These are phyloP conservation scores for Rhynchospora pubera DNA, from an alignment of 176 grass and related monocot species.

Conservation along the genomic window DNA sequence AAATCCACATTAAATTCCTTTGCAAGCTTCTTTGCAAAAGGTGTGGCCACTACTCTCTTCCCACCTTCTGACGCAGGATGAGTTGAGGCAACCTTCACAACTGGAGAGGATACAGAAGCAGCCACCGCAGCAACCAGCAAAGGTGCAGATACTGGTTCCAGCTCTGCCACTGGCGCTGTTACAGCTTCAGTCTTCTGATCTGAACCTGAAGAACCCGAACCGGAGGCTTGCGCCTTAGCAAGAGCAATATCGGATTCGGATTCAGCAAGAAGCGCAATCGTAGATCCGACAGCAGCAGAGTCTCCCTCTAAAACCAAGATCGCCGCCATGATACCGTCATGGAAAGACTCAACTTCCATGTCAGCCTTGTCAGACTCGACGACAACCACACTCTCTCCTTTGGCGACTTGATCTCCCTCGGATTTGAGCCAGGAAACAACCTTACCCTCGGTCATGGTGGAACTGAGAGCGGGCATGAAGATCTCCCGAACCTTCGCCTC, in stretches of 20 bases:
- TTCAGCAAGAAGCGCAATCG: slow-evolving; percentile 91
- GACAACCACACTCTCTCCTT: slow-evolving; percentile 91
- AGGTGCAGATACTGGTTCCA: slow-evolving; percentile 9
- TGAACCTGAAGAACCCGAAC: slow-evolving; percentile 21
- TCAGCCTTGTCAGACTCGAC: slow-evolving; percentile 99
- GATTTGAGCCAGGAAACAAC: slow-evolving; percentile 82
- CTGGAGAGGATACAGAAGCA: slow-evolving; percentile 19
- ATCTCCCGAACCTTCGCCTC: slow-evolving; percentile 98
- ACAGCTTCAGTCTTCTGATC: not conserved
- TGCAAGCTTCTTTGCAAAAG: slow-evolving; percentile 94
- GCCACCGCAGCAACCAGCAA: slow-evolving; percentile 12
- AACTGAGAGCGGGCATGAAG: slow-evolving; percentile 98
- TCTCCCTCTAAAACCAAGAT: slow-evolving; percentile 69
- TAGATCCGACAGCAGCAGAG: slow-evolving; percentile 84
- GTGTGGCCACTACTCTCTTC: slow-evolving; percentile 63
- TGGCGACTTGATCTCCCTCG: slow-evolving; percentile 78
- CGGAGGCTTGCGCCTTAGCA: slow-evolving; percentile 65
- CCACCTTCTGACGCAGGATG: slow-evolving; percentile 62
- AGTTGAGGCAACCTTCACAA: slow-evolving; percentile 28
- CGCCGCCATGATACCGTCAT: slow-evolving; percentile 79
- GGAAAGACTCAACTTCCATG: slow-evolving; percentile 99
- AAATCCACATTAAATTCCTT: slow-evolving; percentile 86
- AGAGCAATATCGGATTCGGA: slow-evolving; percentile 70
- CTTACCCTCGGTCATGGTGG: slow-evolving; percentile 99
- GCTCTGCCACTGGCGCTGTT: slow-evolving; percentile 25